Evolutionary conservation across 2,329 filamentous ascomycete genomes (phyloP).

Genomic region (Incumbomyces delicatus): DNA sequence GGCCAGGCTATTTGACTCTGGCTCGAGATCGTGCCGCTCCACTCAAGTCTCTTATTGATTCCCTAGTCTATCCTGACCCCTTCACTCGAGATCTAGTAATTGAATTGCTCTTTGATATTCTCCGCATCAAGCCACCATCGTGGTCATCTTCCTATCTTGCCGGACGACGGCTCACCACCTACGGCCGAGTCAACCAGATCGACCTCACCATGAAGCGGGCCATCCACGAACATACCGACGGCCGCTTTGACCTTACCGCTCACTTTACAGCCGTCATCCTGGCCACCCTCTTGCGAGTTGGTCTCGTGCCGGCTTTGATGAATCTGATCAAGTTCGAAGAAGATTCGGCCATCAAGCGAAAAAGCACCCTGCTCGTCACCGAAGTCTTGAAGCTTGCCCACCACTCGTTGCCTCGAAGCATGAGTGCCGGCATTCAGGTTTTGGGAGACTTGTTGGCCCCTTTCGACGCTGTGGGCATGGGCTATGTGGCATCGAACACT

Average conservation of each 20-base stretch:
- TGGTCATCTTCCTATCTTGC: constrained; percentile 96
- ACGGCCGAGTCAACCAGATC: constrained; percentile 79
- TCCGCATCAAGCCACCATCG: constrained; percentile 84
- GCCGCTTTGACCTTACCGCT: constrained; percentile 76
- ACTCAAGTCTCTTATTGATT: constrained; percentile 66
- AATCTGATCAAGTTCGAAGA: constrained; percentile 40
- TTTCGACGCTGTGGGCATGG: constrained; percentile 60
- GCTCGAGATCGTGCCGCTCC: constrained; percentile 82
- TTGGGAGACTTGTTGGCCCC: constrained; percentile 75
- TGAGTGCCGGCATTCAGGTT: constrained; percentile 77
- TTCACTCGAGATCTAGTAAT: constrained; percentile 65
- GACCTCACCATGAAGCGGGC: constrained; percentile 45
- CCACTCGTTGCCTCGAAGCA: constrained; percentile 67
- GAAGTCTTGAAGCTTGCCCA: constrained; percentile 86
- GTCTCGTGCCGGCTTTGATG: constrained; percentile 47
- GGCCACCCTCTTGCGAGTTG: constrained; percentile 73
- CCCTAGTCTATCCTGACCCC: constrained; percentile 49
- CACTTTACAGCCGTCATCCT: constrained; percentile 88
- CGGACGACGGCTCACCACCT: constrained; percentile 84
- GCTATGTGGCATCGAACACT: constrained; percentile 69
- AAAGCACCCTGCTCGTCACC: constrained; percentile 80
- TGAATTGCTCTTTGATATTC: constrained; percentile 71
- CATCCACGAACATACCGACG: constrained; percentile 49
- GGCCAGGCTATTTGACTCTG: constrained; percentile 82
- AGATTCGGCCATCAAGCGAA: constrained; percentile 58